Base-by-base conservation (phyloP, 148 eudicot genomes). In the Arbutus unedo region DNA sequence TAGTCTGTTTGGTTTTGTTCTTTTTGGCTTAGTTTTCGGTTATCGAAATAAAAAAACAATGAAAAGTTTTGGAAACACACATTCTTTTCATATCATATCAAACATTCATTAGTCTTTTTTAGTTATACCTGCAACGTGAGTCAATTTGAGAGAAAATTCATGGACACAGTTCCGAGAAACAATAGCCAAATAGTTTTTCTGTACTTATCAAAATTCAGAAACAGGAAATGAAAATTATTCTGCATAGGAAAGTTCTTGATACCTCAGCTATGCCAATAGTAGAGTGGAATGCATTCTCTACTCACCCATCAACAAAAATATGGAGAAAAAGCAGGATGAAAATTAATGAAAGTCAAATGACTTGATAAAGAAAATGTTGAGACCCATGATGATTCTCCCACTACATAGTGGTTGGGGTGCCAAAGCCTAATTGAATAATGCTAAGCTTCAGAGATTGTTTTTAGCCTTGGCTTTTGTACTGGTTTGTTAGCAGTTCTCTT, bases 401-500 rank as follows among this genome's bases (percentile, higher is more conserved):
- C 54, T 51, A 51, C 54, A 31, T 31, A 0, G 38, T 31, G 38
- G 38, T 31, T 31, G 38, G 38, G 31, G 41, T 25, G 71, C 71
- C 71, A 25, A 25, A 23, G 71, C 16, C 16, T 15, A 57, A 15
- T 45, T 23, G 41, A 80, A 41, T 2, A 68, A 81, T 68, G 49
- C 19, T 48, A 51, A 67, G 49, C 51, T 55, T 81, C 49, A 56
- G 14, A n/a, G 38, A 21, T 50, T 38, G 25, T 45, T 62, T 11
- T 62, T 57, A 25, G 18, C 43, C 8, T 44, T 8, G 41, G 8
- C 9, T 73, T 68, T 51, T 1, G 3, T 64, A 53, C 47, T 81
- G 67, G 78, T 72, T 23, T 6, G 55, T 74, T 74, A 44, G 31
- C 47, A 81, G 71, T 25, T 51, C 83, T 64, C 21, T 49, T 81